Evolutionary conservation across 1,284 basidiomycete genomes (phyloP).

Genomic region (Thelephora terrestris): DNA sequence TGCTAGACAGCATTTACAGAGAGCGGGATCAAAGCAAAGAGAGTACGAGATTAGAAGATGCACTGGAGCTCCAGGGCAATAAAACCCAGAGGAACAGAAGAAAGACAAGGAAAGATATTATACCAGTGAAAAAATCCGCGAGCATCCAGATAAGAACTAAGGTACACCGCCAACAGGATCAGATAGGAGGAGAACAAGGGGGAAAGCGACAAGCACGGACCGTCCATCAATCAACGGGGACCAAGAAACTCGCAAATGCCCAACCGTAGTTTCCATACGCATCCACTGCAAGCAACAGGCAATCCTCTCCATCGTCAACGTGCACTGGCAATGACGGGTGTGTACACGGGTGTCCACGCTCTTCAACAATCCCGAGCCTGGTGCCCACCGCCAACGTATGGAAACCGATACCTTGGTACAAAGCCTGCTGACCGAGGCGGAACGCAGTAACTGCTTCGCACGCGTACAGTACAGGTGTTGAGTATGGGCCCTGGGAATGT

Average conservation of each 20-base stretch:
- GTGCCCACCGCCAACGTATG: slow-evolving; percentile 53
- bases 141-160: too few species aligned
- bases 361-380: slow-evolving; percentile 55
- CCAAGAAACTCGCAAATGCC: slow-evolving; percentile 69
- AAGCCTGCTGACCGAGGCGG: slow-evolving; percentile 46
- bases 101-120: too few species aligned
- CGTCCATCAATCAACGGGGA: slow-evolving; percentile 36
- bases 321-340: slow-evolving; percentile 62
- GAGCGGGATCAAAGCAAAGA: too few species aligned
- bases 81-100: too few species aligned
- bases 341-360: slow-evolving; percentile 64
- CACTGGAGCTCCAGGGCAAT: too few species aligned
- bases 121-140: too few species aligned
- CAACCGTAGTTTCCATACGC: slow-evolving; percentile 51
- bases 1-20: too few species aligned
- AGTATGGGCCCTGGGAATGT: background rate
- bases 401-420: slow-evolving; percentile 67
- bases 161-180: too few species aligned
- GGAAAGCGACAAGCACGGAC: too few species aligned
- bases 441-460: slow-evolving; percentile 60
- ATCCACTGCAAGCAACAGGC: slow-evolving; percentile 54
- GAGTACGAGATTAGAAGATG: too few species aligned
- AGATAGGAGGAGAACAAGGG: too few species aligned
- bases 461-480: slow-evolving; percentile 40
- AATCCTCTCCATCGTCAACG: slow-evolving; percentile 74